Conservation (phyloP, 1,139 yeast species). For the Diutina rugosa region DNA sequence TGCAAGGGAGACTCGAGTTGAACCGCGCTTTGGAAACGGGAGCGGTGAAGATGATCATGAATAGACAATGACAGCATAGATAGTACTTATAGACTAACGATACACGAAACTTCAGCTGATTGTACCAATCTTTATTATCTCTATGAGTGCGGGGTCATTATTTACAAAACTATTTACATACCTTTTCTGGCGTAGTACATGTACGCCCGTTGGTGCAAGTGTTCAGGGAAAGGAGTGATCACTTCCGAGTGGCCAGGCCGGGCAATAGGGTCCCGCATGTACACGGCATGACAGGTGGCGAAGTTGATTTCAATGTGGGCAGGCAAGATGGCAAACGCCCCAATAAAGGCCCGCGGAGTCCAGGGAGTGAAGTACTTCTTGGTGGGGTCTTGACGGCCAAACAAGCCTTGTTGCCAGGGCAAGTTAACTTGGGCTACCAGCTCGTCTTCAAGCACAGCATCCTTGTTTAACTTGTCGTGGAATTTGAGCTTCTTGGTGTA, state of each 20-base stretch:
- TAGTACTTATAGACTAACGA: neutral
- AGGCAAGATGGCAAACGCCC: conserved; percentile 87
- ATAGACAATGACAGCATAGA: neutral
- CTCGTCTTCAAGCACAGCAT: conserved; percentile 39
- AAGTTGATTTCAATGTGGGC: conserved; percentile 85
- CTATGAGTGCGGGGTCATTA: neutral
- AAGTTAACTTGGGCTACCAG: conserved; percentile 33
- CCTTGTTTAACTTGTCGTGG: conserved; percentile 38
- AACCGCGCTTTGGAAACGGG: neutral
- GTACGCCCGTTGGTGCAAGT: conserved; percentile 87
- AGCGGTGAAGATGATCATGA: neutral
- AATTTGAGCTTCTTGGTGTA: conserved; percentile 44
- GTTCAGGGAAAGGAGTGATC: conserved; percentile 75
- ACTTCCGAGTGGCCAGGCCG: conserved; percentile 97
- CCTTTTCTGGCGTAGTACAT: conserved; percentile 86
- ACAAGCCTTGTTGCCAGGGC: conserved; percentile 69
- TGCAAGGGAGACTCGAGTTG: conserved; percentile 24
- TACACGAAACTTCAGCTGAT: neutral
- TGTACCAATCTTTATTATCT: neutral
- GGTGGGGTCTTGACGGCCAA: conserved; percentile 64
- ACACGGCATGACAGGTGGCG: conserved; percentile 87
- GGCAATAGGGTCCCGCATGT: conserved; percentile 92
- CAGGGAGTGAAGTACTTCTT: conserved; percentile 93
- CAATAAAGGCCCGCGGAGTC: conserved; percentile 87
- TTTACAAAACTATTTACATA: conserved; percentile 19